A percentile compares a stretch with the other conserved stretches of the same genome.
phyloP scores from a whole-genome alignment of 768 basidiomycete species.

The Trametes maxima region DNA sequence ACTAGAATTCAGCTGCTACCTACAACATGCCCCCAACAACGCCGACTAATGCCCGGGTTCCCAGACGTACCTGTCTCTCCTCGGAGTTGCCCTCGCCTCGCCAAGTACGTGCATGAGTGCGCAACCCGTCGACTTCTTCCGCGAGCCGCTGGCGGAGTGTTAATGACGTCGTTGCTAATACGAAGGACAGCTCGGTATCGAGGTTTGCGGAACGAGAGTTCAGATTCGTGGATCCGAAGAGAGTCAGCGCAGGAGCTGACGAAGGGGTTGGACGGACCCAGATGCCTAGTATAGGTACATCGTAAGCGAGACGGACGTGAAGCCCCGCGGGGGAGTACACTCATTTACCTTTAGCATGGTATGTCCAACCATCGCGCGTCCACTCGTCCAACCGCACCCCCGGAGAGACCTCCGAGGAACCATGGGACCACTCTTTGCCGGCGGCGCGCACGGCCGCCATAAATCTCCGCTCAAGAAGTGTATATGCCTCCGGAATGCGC shows the following conservation, averaged over 20 bases:
- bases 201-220: conserved; percentile 89
- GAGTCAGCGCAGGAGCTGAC: conserved; percentile 64
- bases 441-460: conserved; percentile 63
- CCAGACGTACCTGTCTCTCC: conserved; percentile 57
- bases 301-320: neutral
- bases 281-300: conserved; percentile 56
- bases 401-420: conserved; percentile 25
- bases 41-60: conserved; percentile 64
- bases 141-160: conserved; percentile 50
- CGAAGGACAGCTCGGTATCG: conserved; percentile 89
- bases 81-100: conserved; percentile 41
- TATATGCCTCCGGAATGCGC: conserved; percentile 95
- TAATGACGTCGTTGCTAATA: conserved; percentile 69
- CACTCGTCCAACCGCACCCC: conserved; percentile 84
- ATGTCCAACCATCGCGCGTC: conserved; percentile 91
- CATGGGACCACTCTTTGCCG: conserved; percentile 35
- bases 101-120: conserved; percentile 57
- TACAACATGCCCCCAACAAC: conserved; percentile 73
- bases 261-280: conserved; percentile 71
- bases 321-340: neutral
- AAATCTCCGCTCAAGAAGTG: conserved; percentile 82
- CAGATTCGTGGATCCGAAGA: conserved; percentile 94
- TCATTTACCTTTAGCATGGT: conserved; percentile 93
- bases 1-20: neutral
- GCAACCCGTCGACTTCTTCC: conserved; percentile 56